Base-by-base conservation (phyloP, 805 yeast species). In the Suhomyces faveliae region DNA sequence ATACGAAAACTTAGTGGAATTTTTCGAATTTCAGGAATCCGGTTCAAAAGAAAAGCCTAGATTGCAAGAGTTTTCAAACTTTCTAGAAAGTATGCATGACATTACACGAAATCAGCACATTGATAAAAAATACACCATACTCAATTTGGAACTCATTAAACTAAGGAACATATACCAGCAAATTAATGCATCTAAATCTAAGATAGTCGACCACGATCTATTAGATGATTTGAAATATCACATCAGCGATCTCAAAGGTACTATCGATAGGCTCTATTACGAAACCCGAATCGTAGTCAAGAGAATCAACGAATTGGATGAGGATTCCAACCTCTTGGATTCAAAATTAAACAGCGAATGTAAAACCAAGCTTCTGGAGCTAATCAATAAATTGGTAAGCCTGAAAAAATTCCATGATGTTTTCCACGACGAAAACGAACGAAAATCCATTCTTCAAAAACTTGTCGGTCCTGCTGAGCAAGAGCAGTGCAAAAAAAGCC, bases 221-320 rank as follows among this genome's bases (percentile, higher is more conserved):
- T 52, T 61, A 4, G 56, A 56, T 6, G 57, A 59, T 27, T 58
- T 72, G 24, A 58, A 65, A 25, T 55, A 54, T 46, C 63, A 65
- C 41, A 57, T 71, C 46, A 54, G 56, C 9, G 67, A 62, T 35
- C 57, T 73, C 37, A 59, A 63, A 2, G 62, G 67, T 3, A 64
- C 67, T 7, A 63, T 73, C 8, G 77, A 73, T 50, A 52, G 74
- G 42, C 59, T 73, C 49, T 54, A 66, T 2, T 73, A 73, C 49
- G 73, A 74, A 45, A 65, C 75, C 3, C 58, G 76, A 45, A 68
- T 71, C n/a, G 68, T 73, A 4, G 58, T 56, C 24, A 71, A 71
- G 47, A 56, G 76, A 45, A 62, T 73, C 38, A 71, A 66, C 43
- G 78, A 73, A 51, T 56, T 73, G 29, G 76, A 72, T 24, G 69